Evolutionary conservation across 2,329 filamentous ascomycete genomes (phyloP).

Genomic region (Pseudogymnoascus sp.): DNA sequence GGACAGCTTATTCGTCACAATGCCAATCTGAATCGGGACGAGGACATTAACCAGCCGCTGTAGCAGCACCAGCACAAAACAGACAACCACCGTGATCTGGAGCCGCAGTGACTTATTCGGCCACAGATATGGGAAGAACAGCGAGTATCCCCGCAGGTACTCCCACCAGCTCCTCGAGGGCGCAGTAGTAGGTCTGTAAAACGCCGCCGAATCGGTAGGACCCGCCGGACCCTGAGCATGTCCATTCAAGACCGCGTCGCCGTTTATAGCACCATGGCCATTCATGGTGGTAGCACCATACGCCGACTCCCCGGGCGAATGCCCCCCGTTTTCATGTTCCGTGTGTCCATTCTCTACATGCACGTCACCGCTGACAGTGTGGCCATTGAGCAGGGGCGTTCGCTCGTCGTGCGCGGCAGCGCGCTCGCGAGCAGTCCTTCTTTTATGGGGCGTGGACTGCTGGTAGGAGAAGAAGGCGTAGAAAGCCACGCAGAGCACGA

Average conservation of each 20-base stretch:
- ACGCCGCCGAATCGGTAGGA: slow-evolving; percentile 59
- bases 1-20: slow-evolving; percentile 67
- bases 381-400: slow-evolving; percentile 49
- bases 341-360: slow-evolving; percentile 16
- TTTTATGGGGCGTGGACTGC: slow-evolving; percentile 29
- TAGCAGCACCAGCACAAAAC: slow-evolving; percentile 69
- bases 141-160: slow-evolving; percentile 81
- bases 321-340: slow-evolving; percentile 19
- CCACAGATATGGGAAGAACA: slow-evolving; percentile 97
- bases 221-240: slow-evolving; percentile 33
- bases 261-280: slow-evolving; percentile 27
- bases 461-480: slow-evolving; percentile 44
- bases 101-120: slow-evolving; percentile 67
- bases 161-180: slow-evolving; percentile 93
- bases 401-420: slow-evolving; percentile 42
- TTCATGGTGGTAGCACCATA: slow-evolving; percentile 30
- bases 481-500: slow-evolving; percentile 45
- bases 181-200: slow-evolving; percentile 80
- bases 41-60: slow-evolving; percentile 81
- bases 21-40: slow-evolving; percentile 73
- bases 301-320: slow-evolving; percentile 19
- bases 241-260: slow-evolving; percentile 39
- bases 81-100: slow-evolving; percentile 71
- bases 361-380: slow-evolving; percentile 12
- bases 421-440: slow-evolving; percentile 36